Evolutionary conservation across 2,329 filamentous ascomycete species (phyloP).

Genomic region (Fonsecaea pugnacius): DNA sequence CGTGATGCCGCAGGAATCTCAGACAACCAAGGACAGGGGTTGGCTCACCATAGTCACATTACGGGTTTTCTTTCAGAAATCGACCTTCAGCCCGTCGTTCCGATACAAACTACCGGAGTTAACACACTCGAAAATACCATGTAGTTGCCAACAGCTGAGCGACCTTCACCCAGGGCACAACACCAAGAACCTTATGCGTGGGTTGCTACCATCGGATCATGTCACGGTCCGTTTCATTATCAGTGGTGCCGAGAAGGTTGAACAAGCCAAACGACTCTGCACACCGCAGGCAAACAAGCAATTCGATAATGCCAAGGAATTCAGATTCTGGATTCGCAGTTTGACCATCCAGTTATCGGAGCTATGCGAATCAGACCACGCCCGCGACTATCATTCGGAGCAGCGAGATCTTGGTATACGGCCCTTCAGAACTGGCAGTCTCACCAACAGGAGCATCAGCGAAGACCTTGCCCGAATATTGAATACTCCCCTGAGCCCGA

Average conservation of each 20-base stretch:
- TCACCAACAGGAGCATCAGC: background rate
- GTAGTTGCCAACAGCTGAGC: conserved; percentile 9
- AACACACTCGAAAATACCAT: conserved; percentile 7
- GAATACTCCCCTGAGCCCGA: background rate
- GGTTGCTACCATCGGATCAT: conserved; percentile 10
- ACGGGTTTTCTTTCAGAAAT: conserved; percentile 2
- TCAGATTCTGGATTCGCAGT: conserved; percentile 11
- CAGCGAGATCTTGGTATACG: background rate
- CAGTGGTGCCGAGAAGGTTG: conserved; percentile 6
- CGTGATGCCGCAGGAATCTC: background rate
- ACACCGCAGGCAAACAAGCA: conserved; percentile 4
- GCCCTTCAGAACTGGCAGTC: background rate
- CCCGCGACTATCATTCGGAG: conserved; percentile 1
- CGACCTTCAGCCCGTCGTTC: conserved; percentile 8
- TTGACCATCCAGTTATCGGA: conserved; percentile 5
- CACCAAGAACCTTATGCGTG: conserved; percentile 6
- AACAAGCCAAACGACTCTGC: conserved; percentile 9
- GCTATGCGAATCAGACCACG: conserved; percentile 11
- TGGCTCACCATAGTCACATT: background rate
- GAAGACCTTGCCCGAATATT: background rate
- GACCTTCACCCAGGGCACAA: conserved; percentile 10
- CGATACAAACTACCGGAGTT: conserved; percentile 3
- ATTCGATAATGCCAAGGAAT: conserved; percentile 9
- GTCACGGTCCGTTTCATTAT: conserved; percentile 6
- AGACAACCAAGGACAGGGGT: background rate